These are phyloP conservation scores for Lablab purpureus DNA, from an alignment of 306 rosid genomes.

Conservation along the genomic window DNA sequence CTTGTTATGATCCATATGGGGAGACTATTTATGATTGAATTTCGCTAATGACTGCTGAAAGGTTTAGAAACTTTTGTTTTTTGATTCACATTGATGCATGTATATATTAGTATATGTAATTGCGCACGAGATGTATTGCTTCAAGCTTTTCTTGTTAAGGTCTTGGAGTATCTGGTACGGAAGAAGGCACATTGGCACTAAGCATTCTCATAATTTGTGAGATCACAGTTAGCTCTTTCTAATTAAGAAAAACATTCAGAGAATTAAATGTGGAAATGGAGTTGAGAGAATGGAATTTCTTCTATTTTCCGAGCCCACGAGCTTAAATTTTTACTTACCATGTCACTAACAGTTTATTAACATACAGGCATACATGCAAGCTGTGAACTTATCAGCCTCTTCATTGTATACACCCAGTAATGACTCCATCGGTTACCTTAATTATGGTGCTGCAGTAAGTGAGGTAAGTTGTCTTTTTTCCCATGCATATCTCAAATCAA, in stretches of 20 bases:
- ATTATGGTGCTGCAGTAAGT: slow-evolving; percentile 89
- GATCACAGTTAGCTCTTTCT: not conserved
- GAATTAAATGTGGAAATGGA: not conserved
- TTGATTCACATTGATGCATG: slow-evolving; percentile 2
- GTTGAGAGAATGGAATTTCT: not conserved
- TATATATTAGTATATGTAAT: not conserved
- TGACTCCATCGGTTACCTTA: slow-evolving; percentile 58
- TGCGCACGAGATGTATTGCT: not conserved
- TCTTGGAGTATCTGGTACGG: not conserved
- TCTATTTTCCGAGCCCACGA: no score
- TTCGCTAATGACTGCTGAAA: slow-evolving; percentile 12
- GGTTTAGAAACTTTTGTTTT: slow-evolving; percentile 5
- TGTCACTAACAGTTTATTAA: slow-evolving; percentile 32
- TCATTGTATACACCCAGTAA: slow-evolving; percentile 60
- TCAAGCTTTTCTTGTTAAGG: not conserved
- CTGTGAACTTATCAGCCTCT: slow-evolving; percentile 78
- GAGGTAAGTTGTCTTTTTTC: slow-evolving; percentile 58
- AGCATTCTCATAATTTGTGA: not conserved
- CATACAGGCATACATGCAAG: slow-evolving; percentile 64
- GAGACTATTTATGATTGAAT: slow-evolving; percentile 17
- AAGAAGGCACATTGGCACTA: not conserved
- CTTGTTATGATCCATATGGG: slow-evolving; percentile 6
- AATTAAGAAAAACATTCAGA: not conserved
- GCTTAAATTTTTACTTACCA: not conserved
- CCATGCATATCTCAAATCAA: slow-evolving; percentile 1